Evolutionary conservation across 495 filamentous ascomycete species (phyloP).

Genomic region (Penicillium diatomitis): DNA sequence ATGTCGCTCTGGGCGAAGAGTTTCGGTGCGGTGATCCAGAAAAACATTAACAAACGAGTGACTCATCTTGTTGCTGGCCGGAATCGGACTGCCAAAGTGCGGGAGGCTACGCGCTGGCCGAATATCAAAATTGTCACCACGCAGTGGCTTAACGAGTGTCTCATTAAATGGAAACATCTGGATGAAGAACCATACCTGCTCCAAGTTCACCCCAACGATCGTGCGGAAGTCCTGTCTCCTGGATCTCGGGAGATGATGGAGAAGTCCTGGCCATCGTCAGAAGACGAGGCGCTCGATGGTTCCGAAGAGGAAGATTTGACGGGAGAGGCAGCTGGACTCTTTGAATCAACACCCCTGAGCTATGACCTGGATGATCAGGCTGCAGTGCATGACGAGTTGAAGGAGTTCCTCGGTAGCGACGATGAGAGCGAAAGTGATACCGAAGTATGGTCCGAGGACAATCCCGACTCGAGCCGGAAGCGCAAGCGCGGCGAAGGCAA

Average conservation of each 20-base stretch:
- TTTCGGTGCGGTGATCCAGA: conserved; percentile 70
- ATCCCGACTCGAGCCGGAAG: conserved; percentile 23
- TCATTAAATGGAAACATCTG: conserved; percentile 66
- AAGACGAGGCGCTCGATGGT: conserved; percentile 33
- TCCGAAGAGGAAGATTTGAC: conserved; percentile 40
- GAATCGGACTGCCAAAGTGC: conserved; percentile 83
- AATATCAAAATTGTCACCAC: conserved; percentile 83
- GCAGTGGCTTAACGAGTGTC: conserved; percentile 77
- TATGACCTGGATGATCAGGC: conserved; percentile 40
- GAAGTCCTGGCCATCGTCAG: conserved; percentile 32
- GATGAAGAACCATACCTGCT: conserved; percentile 69
- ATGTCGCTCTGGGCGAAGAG: conserved; percentile 72
- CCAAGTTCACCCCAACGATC: conserved; percentile 52
- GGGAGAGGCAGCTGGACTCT: conserved; percentile 22
- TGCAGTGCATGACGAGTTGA: conserved; percentile 59
- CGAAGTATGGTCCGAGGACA: conserved; percentile 25
- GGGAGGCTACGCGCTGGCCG: conserved; percentile 60
- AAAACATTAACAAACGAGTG: conserved; percentile 46
- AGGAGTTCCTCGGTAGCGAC: conserved; percentile 65
- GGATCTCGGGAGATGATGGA: conserved; percentile 25
- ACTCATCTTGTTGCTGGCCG: conserved; percentile 65
- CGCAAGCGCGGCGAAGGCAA: conserved; percentile 30
- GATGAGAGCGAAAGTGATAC: conserved; percentile 48
- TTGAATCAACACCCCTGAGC: conserved; percentile 27
- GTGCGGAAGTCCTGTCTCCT: conserved; percentile 33